These are phyloP conservation scores for Chlorella sorokiniana DNA, from an alignment of 139 green algal species.

Conservation along the genomic window DNA sequence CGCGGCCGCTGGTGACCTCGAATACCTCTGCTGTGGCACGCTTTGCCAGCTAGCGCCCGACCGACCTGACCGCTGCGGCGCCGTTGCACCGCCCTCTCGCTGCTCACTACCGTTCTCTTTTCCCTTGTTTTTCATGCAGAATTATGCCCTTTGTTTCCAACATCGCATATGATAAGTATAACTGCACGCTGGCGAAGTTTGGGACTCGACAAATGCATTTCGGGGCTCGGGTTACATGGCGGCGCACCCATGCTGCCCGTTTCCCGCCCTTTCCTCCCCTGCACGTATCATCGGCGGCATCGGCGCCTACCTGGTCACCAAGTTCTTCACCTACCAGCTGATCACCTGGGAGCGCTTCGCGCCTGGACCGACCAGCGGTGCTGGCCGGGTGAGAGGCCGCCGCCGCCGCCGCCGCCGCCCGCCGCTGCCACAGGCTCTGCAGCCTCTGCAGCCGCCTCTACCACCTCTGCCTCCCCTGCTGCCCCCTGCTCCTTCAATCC, in stretches of 20 bases:
- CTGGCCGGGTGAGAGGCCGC: conserved; percentile 1
- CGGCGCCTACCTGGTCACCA: conserved; percentile 5
- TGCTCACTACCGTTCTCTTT: background rate
- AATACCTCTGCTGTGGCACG: no score
- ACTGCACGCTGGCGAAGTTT: no score
- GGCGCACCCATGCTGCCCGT: background rate
- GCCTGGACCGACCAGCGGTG: conserved; percentile 3
- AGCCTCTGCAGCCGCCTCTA: no score
- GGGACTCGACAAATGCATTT: no score
- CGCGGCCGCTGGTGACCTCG: no score
- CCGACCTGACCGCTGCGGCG: no score
- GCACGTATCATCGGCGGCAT: conserved; percentile 24
- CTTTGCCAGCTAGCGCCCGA: no score
- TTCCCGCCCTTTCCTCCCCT: background rate
- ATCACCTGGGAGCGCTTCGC: background rate
- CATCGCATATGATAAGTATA: conserved; percentile 27
- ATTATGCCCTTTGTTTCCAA: conserved; percentile 7
- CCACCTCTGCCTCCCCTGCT: no score
- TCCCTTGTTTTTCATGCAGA: background rate
- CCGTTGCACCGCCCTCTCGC: no score
- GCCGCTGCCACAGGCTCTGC: no score
- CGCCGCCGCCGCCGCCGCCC: no score
- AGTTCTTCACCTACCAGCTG: conserved; percentile 26
- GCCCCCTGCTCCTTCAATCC: no score
- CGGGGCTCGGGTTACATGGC: background rate